phyloP scores from a whole-genome alignment of 192 early-diverging fungal genomes.

The Phycomyces blakesleeanus region DNA sequence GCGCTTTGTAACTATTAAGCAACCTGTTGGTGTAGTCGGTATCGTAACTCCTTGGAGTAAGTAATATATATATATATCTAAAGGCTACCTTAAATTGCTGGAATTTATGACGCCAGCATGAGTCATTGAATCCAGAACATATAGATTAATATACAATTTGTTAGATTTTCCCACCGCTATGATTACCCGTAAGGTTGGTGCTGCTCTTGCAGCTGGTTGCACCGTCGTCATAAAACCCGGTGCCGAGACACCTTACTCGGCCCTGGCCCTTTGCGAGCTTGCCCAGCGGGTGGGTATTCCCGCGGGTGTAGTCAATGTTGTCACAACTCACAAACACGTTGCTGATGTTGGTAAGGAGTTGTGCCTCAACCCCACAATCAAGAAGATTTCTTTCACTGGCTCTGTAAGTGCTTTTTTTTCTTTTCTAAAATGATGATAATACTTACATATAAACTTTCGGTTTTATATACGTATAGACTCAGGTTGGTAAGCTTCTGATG shows the following conservation, averaged over 20 bases:
- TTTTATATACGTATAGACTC: constrained; percentile 35
- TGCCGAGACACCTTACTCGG: constrained; percentile 55
- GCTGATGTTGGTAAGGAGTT: constrained; percentile 59
- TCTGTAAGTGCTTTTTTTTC: constrained; percentile 42
- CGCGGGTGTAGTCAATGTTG: constrained; percentile 65
- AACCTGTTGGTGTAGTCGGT: constrained; percentile 77
- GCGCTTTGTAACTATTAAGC: constrained; percentile 67
- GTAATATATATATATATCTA: neutral
- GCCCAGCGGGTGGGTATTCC: constrained; percentile 60
- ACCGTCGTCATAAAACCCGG: constrained; percentile 72
- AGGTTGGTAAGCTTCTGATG: constrained; percentile 65
- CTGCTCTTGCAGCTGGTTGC: constrained; percentile 78
- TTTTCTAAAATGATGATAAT: neutral
- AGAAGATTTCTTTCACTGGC: constrained; percentile 78
- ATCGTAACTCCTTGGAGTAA: constrained; percentile 73
- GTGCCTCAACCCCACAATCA: constrained; percentile 51
- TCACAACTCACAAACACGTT: constrained; percentile 55
- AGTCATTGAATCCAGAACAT: neutral
- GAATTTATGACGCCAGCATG: no score
- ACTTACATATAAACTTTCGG: neutral
- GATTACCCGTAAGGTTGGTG: constrained; percentile 73
- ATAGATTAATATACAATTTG: neutral
- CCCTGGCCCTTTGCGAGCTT: constrained; percentile 52
- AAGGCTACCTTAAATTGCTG: neutral
- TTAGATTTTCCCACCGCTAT: constrained; percentile 86